These are phyloP conservation scores for Halocafeteria seosinensis DNA, from an alignment of 108 stramenopile species.

Conservation along the genomic window DNA sequence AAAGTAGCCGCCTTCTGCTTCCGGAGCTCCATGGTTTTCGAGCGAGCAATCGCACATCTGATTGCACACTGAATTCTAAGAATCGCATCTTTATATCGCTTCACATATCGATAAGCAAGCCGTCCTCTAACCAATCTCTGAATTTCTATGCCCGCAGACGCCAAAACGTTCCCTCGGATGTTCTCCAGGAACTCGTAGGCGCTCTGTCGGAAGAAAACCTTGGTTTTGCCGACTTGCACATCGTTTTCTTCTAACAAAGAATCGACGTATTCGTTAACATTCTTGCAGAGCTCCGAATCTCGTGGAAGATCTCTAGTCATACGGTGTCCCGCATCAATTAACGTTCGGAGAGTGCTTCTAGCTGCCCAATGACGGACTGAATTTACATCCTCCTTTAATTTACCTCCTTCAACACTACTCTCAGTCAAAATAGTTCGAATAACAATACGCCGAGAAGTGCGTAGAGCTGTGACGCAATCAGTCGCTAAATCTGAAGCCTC, in stretches of 20 bases:
- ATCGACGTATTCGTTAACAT: too few species aligned
- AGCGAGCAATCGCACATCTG: constrained; percentile 39
- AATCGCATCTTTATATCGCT: constrained; percentile 40
- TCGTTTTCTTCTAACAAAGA: too few species aligned
- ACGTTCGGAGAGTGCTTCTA: neutral
- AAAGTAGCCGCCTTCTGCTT: constrained; percentile 50
- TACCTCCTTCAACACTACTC: neutral
- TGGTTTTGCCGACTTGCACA: constrained; percentile 64
- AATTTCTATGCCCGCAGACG: constrained; percentile 47
- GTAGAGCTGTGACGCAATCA: neutral
- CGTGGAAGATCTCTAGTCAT: too few species aligned
- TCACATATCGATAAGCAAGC: constrained; percentile 42
- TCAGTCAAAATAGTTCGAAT: neutral
- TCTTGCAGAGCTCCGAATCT: too few species aligned
- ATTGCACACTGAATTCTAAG: constrained; percentile 50
- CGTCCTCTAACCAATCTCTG: constrained; percentile 63
- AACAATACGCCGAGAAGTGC: neutral
- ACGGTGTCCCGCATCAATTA: too few species aligned
- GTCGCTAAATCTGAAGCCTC: too few species aligned
- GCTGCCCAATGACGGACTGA: neutral
- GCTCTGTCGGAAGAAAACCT: constrained; percentile 78
- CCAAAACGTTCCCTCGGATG: constrained; percentile 54
- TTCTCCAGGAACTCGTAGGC: constrained; percentile 72
- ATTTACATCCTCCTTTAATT: neutral
- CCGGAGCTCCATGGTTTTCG: constrained; percentile 26